Base-by-base conservation (phyloP, 108 stramenopile species). In the Seminavis robusta region DNA sequence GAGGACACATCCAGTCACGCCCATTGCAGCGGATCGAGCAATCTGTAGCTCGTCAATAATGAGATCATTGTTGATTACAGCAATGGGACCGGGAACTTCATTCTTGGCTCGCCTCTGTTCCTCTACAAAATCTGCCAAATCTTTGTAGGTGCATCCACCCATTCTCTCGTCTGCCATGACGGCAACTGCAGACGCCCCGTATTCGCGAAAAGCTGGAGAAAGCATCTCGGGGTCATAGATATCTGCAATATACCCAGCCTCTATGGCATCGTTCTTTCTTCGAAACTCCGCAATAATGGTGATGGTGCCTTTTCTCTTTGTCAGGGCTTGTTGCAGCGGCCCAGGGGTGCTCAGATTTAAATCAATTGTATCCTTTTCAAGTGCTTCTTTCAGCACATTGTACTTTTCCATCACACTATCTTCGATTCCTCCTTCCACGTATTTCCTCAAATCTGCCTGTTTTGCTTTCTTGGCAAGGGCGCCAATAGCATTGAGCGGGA, bases 251-350 rank as follows among this genome's bases (percentile, higher is more conserved):
- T 72, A 13, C 61, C 80, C 29, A 37, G 38, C 1, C 34, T 65
- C 31, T 0, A 25, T 37, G 5, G 30, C 26, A n/a, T 40, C 27
- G 30, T 54, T 59, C 31, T 80, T 90, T 44, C 88, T 79, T 61
- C 88, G 90, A 78, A 84, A 94, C 74, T 94, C 92, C 25, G 88
- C 92, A 58, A 94, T 87, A 15, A 94, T 74, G 24, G 88, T 76
- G 60, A 94, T 73, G 52, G 92, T 94, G 19, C 92, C 88, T 59
- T 73, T 78, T 5, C 90, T 84, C 62, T 66, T 63, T n/a, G 90
- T 92, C 27, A 92, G 61, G 20, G 43, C 43, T 30, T 59, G 25
- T 71, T 88, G 86, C 27, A 92, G 59, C 23, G 69, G 68, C 9
- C 76, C 73, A 8, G 50, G 19, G 2, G 45, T 23, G 7, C 55